Evolutionary conservation across 768 basidiomycete genomes (phyloP).

Genomic region (Epithele typhae): DNA sequence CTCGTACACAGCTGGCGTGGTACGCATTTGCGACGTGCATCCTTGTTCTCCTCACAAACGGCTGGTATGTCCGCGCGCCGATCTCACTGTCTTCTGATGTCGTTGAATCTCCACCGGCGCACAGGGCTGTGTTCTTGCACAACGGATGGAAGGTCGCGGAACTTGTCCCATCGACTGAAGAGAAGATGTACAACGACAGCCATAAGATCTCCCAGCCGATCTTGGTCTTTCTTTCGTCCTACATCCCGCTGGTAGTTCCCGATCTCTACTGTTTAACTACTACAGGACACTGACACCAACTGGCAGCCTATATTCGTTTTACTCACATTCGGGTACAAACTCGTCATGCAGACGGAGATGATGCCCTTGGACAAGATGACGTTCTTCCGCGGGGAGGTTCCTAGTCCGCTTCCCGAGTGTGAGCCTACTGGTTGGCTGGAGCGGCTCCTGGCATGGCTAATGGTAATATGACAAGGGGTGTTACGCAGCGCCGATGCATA

Average conservation of each 20-base stretch:
- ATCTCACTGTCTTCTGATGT: too few species aligned
- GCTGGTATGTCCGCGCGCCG: constrained; percentile 14
- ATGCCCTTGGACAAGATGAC: constrained; percentile 20
- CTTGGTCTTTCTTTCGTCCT: constrained; percentile 21
- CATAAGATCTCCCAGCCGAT: constrained; percentile 8
- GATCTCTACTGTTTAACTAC: neutral
- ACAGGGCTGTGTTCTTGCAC: constrained; percentile 23
- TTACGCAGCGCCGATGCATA: too few species aligned
- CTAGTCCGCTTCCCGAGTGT: neutral
- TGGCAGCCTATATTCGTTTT: constrained; percentile 23
- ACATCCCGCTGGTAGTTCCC: constrained; percentile 22
- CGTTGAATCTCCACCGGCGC: too few species aligned
- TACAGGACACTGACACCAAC: neutral
- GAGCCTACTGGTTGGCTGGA: constrained; percentile 5
- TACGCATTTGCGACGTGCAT: constrained; percentile 23
- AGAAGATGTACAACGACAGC: neutral
- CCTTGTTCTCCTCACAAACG: constrained; percentile 23
- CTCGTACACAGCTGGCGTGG: constrained; percentile 18
- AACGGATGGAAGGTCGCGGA: constrained; percentile 22
- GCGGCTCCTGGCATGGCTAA: constrained; percentile 10
- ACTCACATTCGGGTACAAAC: constrained; percentile 25
- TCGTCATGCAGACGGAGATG: constrained; percentile 26
- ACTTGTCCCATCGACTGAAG: constrained; percentile 1
- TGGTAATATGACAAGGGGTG: constrained; percentile 7
- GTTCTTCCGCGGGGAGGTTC: constrained; percentile 12